Evolutionary conservation across 2,329 filamentous ascomycete genomes (phyloP).

Genomic region (Exserohilum rostratum): DNA sequence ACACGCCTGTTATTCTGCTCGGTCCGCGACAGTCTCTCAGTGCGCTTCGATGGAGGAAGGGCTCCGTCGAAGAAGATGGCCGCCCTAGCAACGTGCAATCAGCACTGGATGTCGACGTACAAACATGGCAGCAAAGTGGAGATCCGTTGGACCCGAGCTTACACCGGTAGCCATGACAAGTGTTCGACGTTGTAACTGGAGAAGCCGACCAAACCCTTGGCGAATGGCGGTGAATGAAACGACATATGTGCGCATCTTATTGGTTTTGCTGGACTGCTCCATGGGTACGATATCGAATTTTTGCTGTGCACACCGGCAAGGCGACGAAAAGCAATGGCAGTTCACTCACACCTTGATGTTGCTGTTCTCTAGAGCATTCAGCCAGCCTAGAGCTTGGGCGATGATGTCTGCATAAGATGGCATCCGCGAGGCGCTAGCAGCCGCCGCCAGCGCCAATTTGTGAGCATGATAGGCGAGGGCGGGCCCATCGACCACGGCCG

Average conservation of each 20-base stretch:
- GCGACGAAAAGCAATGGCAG: slow-evolving; percentile 19
- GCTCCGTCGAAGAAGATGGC: slow-evolving; percentile 87
- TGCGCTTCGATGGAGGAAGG: slow-evolving; percentile 70
- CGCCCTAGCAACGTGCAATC: slow-evolving; percentile 38
- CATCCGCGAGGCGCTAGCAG: slow-evolving; percentile 31
- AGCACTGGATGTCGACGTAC: slow-evolving; percentile 25
- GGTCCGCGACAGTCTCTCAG: slow-evolving; percentile 66
- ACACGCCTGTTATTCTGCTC: slow-evolving; percentile 64
- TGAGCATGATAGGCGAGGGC: slow-evolving; percentile 77
- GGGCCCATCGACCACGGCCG: slow-evolving; percentile 73
- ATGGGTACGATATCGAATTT: slow-evolving; percentile 4
- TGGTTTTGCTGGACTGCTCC: slow-evolving; percentile 12
- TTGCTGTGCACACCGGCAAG: slow-evolving; percentile 11
- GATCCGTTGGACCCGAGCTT: slow-evolving; percentile 18
- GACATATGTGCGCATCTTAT: slow-evolving; percentile 21
- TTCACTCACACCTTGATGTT: slow-evolving; percentile 67
- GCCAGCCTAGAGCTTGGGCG: slow-evolving; percentile 60
- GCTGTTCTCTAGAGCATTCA: slow-evolving; percentile 63
- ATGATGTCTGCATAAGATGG: slow-evolving; percentile 66
- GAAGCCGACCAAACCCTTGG: slow-evolving; percentile 9
- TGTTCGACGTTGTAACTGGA: slow-evolving; percentile 4
- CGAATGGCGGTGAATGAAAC: slow-evolving; percentile 7
- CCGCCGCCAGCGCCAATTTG: slow-evolving; percentile 50
- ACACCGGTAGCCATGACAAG: slow-evolving; percentile 10
- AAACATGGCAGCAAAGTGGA: slow-evolving; percentile 14